Percentiles rank a stretch among this genome's conserved stretches.
Conservation (phyloP, 805 yeast genomes). For the Kluyveromyces starmeri region DNA sequence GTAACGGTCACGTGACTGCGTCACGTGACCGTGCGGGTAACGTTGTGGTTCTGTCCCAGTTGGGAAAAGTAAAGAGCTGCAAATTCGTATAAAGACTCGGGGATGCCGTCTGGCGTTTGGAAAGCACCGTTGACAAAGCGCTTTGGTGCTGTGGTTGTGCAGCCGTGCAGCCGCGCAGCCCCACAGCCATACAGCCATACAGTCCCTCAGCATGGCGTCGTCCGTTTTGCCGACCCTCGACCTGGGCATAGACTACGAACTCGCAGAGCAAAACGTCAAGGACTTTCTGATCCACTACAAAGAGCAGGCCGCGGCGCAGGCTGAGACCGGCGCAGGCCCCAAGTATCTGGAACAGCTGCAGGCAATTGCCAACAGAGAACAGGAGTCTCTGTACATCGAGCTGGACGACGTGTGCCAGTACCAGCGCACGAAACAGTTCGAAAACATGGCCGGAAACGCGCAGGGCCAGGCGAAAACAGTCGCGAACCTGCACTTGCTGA, state of each 20-base stretch:
- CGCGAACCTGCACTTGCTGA: slow-evolving; percentile 36
- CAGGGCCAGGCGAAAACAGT: slow-evolving; percentile 28
- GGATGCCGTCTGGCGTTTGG: too few species aligned
- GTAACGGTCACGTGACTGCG: too few species aligned
- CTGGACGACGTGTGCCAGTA: slow-evolving; percentile 74
- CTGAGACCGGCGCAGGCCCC: slow-evolving; percentile 37
- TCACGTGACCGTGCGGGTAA: too few species aligned
- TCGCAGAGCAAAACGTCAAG: slow-evolving; percentile 45
- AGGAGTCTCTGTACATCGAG: slow-evolving; percentile 59
- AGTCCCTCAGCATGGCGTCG: too few species aligned
- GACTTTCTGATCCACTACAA: slow-evolving; percentile 64
- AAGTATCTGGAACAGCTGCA: slow-evolving; percentile 74
- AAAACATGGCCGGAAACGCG: slow-evolving; percentile 20
- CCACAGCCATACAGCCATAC: too few species aligned
- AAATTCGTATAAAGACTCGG: too few species aligned
- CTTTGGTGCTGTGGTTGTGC: too few species aligned
- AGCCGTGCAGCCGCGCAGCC: too few species aligned
- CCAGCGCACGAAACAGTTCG: slow-evolving; percentile 40
- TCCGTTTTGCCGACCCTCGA: slow-evolving; percentile 4
- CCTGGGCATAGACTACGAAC: slow-evolving; percentile 52
- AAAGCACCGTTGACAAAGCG: too few species aligned
- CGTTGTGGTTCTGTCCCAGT: too few species aligned
- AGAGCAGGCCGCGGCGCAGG: slow-evolving; percentile 22
- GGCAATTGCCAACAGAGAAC: slow-evolving; percentile 75
- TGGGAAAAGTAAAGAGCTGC: too few species aligned